phyloP scores from a whole-genome alignment of 2,329 filamentous ascomycete species.

The Fusarium pseudonygamai region DNA sequence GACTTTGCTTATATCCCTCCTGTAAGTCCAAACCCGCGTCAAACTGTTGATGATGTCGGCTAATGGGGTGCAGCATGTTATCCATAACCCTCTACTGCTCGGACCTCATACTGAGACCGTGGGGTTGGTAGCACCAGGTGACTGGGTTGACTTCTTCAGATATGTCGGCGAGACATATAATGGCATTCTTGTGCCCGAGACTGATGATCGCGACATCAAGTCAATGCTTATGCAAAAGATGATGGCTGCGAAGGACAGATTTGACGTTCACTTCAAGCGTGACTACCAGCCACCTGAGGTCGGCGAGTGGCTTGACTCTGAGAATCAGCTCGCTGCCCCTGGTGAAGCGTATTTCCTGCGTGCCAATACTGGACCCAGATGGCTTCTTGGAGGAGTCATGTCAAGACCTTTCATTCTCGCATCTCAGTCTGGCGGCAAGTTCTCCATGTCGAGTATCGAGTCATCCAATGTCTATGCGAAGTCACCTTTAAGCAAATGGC shows the following conservation, averaged over 20 bases:
- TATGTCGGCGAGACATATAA: slow-evolving; percentile 63
- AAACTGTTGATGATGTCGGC: neutral
- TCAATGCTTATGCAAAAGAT: slow-evolving; percentile 63
- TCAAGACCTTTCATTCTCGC: slow-evolving; percentile 59
- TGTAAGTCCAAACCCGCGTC: slow-evolving; percentile 44
- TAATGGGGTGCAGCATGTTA: slow-evolving; percentile 49
- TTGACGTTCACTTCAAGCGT: slow-evolving; percentile 63
- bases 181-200: slow-evolving; percentile 60
- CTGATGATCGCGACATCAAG: slow-evolving; percentile 61
- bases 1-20: slow-evolving; percentile 68
- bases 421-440: slow-evolving; percentile 56
- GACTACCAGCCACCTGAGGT: slow-evolving; percentile 58
- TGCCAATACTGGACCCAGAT: slow-evolving; percentile 59
- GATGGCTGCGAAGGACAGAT: slow-evolving; percentile 61
- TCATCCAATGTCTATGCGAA: slow-evolving; percentile 49
- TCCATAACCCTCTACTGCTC: slow-evolving; percentile 65
- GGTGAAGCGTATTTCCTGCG: slow-evolving; percentile 61
- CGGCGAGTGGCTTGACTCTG: slow-evolving; percentile 52
- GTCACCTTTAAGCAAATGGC: neutral
- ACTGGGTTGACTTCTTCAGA: slow-evolving; percentile 70
- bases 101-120: slow-evolving; percentile 64
- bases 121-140: slow-evolving; percentile 64
- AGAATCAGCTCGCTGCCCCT: slow-evolving; percentile 50
- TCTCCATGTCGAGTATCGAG: slow-evolving; percentile 64
- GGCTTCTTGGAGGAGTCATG: slow-evolving; percentile 56